These are phyloP conservation scores for Alternaria atra DNA, from an alignment of 2,329 filamentous ascomycete species.

Conservation along the genomic window DNA sequence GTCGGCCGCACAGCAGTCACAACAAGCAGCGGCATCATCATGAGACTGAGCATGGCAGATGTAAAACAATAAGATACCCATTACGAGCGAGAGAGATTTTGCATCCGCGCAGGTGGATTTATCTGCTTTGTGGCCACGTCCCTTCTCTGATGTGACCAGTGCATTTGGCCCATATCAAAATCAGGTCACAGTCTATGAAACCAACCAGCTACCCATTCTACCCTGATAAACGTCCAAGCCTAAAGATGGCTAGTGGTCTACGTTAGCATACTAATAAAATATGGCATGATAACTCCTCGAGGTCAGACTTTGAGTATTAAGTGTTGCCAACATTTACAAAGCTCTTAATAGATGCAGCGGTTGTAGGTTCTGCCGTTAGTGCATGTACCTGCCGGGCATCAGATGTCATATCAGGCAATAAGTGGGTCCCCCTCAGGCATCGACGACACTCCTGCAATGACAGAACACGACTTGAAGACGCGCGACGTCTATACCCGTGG, in stretches of 20 bases:
- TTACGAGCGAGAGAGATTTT: neutral
- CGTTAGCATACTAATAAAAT: neutral
- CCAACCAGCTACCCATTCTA: no score
- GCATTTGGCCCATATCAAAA: no score
- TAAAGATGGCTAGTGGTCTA: no score
- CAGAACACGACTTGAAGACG: conserved; percentile 6
- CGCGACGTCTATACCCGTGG: neutral
- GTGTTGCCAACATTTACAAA: neutral
- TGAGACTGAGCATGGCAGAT: neutral
- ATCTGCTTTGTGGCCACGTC: neutral
- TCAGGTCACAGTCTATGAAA: no score
- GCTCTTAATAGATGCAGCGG: neutral
- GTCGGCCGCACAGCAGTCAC: conserved; percentile 35
- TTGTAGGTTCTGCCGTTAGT: neutral
- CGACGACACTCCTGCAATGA: conserved; percentile 12
- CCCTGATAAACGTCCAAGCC: no score
- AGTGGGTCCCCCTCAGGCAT: conserved; percentile 4
- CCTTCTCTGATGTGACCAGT: neutral
- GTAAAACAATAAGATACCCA: conserved; percentile 13
- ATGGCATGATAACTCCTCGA: no score
- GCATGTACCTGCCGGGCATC: neutral
- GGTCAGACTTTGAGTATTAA: neutral
- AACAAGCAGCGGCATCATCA: conserved; percentile 27
- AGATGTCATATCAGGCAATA: conserved; percentile 3
- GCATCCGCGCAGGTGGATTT: neutral